Conservation (phyloP, 805 yeast species). For the Candida dajiaensis region DNA sequence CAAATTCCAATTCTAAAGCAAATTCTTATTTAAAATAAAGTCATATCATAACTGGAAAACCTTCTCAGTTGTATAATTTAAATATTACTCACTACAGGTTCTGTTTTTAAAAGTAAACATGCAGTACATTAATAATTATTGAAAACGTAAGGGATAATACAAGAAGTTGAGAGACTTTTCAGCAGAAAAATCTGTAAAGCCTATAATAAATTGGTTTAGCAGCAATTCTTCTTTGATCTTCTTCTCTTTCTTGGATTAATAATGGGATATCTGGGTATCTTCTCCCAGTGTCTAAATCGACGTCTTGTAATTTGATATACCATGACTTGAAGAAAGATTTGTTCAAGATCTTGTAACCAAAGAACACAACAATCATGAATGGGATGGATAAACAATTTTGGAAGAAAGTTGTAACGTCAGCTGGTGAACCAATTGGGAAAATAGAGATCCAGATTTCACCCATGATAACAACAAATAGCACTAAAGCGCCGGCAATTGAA, state of each 20-base stretch:
- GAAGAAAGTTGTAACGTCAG: constrained; percentile 31
- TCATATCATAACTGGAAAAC: neutral
- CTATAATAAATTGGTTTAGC: constrained; percentile 42
- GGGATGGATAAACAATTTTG: constrained; percentile 35
- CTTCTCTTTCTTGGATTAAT: constrained; percentile 47
- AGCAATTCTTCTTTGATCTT: constrained; percentile 43
- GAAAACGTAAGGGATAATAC: neutral
- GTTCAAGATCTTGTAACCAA: constrained; percentile 22
- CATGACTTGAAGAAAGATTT: constrained; percentile 35
- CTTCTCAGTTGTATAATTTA: neutral
- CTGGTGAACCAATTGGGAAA: constrained; percentile 46
- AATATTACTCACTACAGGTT: neutral
- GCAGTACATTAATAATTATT: neutral
- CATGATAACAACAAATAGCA: constrained; percentile 54
- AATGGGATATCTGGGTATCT: constrained; percentile 55
- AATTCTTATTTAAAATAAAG: too few species aligned
- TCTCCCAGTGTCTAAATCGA: constrained; percentile 63
- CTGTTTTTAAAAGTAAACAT: neutral
- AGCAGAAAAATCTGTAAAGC: constrained; percentile 48
- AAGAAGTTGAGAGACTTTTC: constrained; percentile 29
- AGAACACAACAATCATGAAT: constrained; percentile 30
- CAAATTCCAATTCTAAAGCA: neutral
- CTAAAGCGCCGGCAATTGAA: constrained; percentile 50
- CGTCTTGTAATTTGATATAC: constrained; percentile 36
- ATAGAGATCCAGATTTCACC: constrained; percentile 83